phyloP scores from a whole-genome alignment of 202 grass and related monocot species.

The Eragrostis tef region DNA sequence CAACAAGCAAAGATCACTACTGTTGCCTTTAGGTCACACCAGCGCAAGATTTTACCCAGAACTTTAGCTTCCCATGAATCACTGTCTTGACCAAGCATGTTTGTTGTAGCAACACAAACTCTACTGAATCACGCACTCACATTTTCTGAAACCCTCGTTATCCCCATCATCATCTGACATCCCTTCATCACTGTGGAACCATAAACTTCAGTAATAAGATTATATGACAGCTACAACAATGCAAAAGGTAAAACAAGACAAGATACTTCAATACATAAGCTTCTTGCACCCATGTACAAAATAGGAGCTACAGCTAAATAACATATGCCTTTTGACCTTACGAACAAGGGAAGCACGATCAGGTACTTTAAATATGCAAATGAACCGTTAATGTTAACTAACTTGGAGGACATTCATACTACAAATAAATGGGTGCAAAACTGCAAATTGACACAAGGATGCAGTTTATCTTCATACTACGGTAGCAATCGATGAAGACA shows the following conservation, averaged over 20 bases:
- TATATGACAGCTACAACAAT: slow-evolving; percentile 28
- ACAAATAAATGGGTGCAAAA: background rate
- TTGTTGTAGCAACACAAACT: slow-evolving; percentile 36
- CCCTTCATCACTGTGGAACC: slow-evolving; percentile 65
- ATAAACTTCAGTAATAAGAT: slow-evolving; percentile 34
- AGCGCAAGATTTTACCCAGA: slow-evolving; percentile 16
- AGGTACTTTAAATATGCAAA: background rate
- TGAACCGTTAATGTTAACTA: slow-evolving; percentile 9
- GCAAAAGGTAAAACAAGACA: slow-evolving; percentile 10
- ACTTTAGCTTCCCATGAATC: slow-evolving; percentile 12
- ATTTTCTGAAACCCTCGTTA: slow-evolving; percentile 76
- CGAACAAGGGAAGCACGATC: background rate
- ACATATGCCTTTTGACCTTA: background rate
- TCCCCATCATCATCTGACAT: slow-evolving; percentile 77
- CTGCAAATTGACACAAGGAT: slow-evolving; percentile 17
- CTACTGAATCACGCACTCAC: slow-evolving; percentile 86
- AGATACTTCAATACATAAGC: background rate
- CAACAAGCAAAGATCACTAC: slow-evolving; percentile 18
- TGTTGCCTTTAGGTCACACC: slow-evolving; percentile 34
- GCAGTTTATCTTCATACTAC: background rate
- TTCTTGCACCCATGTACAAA: background rate
- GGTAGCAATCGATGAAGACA: background rate
- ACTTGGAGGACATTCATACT: background rate
- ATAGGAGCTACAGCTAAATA: slow-evolving; percentile 4
- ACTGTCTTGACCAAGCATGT: background rate